Conservation (phyloP, 306 rosid species). For the Quercus suber region DNA sequence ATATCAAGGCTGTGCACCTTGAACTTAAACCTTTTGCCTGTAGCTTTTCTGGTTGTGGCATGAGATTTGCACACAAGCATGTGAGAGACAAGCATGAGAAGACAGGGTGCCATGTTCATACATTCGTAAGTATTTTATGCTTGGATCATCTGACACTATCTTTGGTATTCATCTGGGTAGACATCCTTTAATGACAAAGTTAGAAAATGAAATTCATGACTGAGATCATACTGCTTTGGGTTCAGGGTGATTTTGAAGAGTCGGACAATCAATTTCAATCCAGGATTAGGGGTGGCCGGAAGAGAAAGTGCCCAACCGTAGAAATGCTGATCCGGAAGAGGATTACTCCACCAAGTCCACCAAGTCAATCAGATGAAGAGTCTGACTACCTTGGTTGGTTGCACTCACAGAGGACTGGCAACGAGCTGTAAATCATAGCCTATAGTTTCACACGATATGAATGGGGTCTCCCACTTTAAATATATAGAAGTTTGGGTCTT, state of each 20-base stretch:
- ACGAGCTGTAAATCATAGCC: not conserved
- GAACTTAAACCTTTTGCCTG: conserved; percentile 58
- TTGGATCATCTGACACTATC: not conserved
- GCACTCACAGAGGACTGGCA: conserved; percentile 15
- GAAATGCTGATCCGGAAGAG: conserved; percentile 81
- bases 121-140: conserved; percentile 44
- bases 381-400: conserved; percentile 26
- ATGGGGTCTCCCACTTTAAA: not conserved
- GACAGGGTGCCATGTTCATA: conserved; percentile 50
- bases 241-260: conserved; percentile 84
- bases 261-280: conserved; percentile 68
- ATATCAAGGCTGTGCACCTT: conserved; percentile 71
- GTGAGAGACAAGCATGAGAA: conserved; percentile 86
- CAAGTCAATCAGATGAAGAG: conserved; percentile 33
- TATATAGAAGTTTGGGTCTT: not conserved
- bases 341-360: conserved; percentile 63
- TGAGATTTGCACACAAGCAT: conserved; percentile 87
- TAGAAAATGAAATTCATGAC: not conserved
- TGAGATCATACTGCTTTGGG: not conserved
- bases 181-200: not conserved
- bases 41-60: conserved; percentile 69
- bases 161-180: not conserved
- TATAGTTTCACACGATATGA: not conserved
- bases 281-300: conserved; percentile 74
- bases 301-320: conserved; percentile 60